A percentile compares a stretch with the other conserved stretches of the same genome.
These are phyloP conservation scores for Wickerhamomyces tratensis DNA, from an alignment of 805 yeast species.

Conservation along the genomic window DNA sequence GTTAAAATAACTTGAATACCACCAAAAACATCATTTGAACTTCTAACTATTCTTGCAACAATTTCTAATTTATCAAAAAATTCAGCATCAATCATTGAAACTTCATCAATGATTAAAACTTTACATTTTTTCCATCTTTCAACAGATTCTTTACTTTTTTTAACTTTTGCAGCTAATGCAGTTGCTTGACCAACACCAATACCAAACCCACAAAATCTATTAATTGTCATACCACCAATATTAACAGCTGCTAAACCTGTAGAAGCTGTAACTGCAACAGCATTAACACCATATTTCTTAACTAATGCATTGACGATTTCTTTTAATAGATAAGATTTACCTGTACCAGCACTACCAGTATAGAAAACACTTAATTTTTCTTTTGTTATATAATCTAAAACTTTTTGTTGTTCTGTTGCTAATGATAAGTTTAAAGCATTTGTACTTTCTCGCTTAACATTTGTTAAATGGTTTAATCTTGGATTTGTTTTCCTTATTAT, in stretches of 20 bases:
- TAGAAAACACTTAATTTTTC: slow-evolving; percentile 51
- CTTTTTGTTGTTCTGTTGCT: slow-evolving; percentile 39
- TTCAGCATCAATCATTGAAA: slow-evolving; percentile 85
- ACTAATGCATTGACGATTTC: slow-evolving; percentile 50
- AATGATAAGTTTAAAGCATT: slow-evolving; percentile 4
- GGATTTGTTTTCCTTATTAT: slow-evolving; percentile 4
- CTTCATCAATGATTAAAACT: slow-evolving; percentile 82
- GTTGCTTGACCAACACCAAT: slow-evolving; percentile 48
- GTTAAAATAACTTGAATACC: slow-evolving; percentile 85
- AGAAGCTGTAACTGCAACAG: slow-evolving; percentile 86
- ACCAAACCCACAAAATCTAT: slow-evolving; percentile 81
- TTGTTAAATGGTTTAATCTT: slow-evolving; percentile 1
- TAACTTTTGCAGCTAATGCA: slow-evolving; percentile 37
- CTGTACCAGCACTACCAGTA: slow-evolving; percentile 86
- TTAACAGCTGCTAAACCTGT: slow-evolving; percentile 95
- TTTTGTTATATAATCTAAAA: slow-evolving; percentile 41
- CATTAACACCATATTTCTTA: slow-evolving; percentile 29
- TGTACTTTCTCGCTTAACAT: slow-evolving; percentile 6
- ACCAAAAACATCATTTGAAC: slow-evolving; percentile 63
- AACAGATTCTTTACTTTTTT: slow-evolving; percentile 30
- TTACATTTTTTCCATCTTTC: slow-evolving; percentile 57
- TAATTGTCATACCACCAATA: slow-evolving; percentile 85
- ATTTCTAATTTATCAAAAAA: slow-evolving; percentile 67
- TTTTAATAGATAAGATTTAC: slow-evolving; percentile 63
- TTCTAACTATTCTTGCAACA: slow-evolving; percentile 52